Conservation (phyloP, 1,284 basidiomycete species). For the Rhodotorula glutinis region DNA sequence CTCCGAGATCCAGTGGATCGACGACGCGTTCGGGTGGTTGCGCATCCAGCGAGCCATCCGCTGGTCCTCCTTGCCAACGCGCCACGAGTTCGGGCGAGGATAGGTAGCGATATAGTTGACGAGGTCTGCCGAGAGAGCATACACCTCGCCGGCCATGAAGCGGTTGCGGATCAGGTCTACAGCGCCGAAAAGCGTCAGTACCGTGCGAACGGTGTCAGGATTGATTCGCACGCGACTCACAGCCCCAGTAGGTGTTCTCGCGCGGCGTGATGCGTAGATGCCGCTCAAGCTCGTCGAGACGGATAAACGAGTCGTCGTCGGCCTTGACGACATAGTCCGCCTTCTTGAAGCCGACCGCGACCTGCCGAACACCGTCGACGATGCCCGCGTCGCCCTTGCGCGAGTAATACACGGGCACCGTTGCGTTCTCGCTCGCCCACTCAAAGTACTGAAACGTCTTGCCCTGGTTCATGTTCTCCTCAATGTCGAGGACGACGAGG, state of each 20-base stretch:
- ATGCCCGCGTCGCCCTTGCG: slow-evolving; percentile 26
- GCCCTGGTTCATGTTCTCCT: slow-evolving; percentile 88
- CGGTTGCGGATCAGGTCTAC: slow-evolving; percentile 79
- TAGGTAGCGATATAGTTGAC: slow-evolving; percentile 84
- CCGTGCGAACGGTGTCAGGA: neutral
- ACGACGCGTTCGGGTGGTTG: slow-evolving; percentile 72
- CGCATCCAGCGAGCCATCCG: slow-evolving; percentile 89
- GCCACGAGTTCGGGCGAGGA: slow-evolving; percentile 63
- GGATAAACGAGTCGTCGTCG: slow-evolving; percentile 91
- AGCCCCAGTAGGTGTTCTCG: slow-evolving; percentile 87
- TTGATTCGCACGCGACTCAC: slow-evolving; percentile 46
- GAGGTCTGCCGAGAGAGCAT: slow-evolving; percentile 83
- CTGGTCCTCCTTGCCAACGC: slow-evolving; percentile 89
- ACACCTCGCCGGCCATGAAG: slow-evolving; percentile 96
- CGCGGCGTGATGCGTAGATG: slow-evolving; percentile 69
- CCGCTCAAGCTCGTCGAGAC: slow-evolving; percentile 86
- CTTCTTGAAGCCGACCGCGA: slow-evolving; percentile 58
- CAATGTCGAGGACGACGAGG: slow-evolving; percentile 74
- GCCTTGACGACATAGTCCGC: slow-evolving; percentile 85
- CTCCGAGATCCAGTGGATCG: slow-evolving; percentile 86
- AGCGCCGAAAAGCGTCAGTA: neutral
- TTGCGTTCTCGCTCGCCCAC: slow-evolving; percentile 87
- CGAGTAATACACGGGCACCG: slow-evolving; percentile 63
- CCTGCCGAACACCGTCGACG: slow-evolving; percentile 46
- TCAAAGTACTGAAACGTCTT: slow-evolving; percentile 81